These are phyloP conservation scores for Pseudogymnoascus sp. DNA, from an alignment of 2,329 filamentous ascomycete species.

Conservation along the genomic window DNA sequence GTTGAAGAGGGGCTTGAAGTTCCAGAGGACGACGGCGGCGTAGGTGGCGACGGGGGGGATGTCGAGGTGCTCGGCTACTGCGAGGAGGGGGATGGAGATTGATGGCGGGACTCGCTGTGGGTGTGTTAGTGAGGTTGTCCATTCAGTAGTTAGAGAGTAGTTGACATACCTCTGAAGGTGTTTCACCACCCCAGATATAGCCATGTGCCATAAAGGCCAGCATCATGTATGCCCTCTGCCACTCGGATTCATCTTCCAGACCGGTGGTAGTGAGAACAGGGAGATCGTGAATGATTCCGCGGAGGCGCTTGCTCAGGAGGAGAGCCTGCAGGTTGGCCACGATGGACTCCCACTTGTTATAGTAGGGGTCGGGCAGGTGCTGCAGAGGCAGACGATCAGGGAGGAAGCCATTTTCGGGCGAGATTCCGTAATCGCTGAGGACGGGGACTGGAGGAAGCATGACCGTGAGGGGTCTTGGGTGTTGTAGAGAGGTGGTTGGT, in stretches of 20 bases:
- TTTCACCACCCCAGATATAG: constrained; percentile 93
- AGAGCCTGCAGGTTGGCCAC: constrained; percentile 78
- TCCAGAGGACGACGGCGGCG: constrained; percentile 87
- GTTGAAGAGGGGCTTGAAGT: constrained; percentile 85
- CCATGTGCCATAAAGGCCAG: constrained; percentile 87
- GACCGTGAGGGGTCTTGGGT: background rate
- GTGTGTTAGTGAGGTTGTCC: constrained; percentile 13
- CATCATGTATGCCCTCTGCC: constrained; percentile 85
- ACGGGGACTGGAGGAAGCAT: constrained; percentile 52
- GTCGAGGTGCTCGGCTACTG: constrained; percentile 69
- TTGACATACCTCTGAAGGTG: constrained; percentile 56
- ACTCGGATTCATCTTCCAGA: constrained; percentile 78
- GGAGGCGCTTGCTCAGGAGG: constrained; percentile 75
- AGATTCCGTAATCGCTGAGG: constrained; percentile 72
- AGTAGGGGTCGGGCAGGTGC: constrained; percentile 78
- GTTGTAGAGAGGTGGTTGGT: background rate
- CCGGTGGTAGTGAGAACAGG: constrained; percentile 76
- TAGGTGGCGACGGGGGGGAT: constrained; percentile 91
- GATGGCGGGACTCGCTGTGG: constrained; percentile 58
- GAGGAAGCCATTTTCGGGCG: constrained; percentile 74
- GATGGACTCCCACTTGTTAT: constrained; percentile 88
- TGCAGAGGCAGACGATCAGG: constrained; percentile 73
- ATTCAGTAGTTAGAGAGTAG: background rate
- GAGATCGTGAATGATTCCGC: constrained; percentile 68
- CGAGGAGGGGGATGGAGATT: constrained; percentile 73